Percentiles rank a stretch among this genome's conserved stretches.
These are phyloP conservation scores for Arthroderma sp. DNA, from an alignment of 2,329 filamentous ascomycete genomes.

Conservation along the genomic window DNA sequence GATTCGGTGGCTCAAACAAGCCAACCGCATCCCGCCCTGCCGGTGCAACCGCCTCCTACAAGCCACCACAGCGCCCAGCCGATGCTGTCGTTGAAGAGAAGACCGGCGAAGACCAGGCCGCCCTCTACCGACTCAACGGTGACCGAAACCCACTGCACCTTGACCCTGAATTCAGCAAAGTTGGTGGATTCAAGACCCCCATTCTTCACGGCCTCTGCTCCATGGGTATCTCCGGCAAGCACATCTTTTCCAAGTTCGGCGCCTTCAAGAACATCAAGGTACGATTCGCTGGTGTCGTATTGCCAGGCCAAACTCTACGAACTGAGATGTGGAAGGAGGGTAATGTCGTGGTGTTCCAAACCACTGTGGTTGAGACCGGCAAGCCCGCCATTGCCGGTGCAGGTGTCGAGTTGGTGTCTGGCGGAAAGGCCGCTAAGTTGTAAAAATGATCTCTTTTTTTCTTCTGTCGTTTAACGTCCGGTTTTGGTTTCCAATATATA, in stretches of 20 bases:
- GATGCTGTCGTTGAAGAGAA: slow-evolving; percentile 74
- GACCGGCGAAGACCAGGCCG: slow-evolving; percentile 83
- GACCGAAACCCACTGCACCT: slow-evolving; percentile 96
- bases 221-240: slow-evolving; percentile 84
- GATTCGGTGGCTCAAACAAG: slow-evolving; percentile 75
- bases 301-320: slow-evolving; percentile 77
- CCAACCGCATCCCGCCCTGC: slow-evolving; percentile 55
- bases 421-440: slow-evolving; percentile 8
- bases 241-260: slow-evolving; percentile 73
- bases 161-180: slow-evolving; percentile 84
- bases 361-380: slow-evolving; percentile 81
- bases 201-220: slow-evolving; percentile 96
- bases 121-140: slow-evolving; percentile 81
- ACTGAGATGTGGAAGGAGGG: slow-evolving; percentile 94
- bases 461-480: not conserved
- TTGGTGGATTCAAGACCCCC: slow-evolving; percentile 85
- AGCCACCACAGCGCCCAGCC: slow-evolving; percentile 60
- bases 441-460: slow-evolving; percentile 2
- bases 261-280: slow-evolving; percentile 85
- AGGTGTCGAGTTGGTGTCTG: slow-evolving; percentile 51
- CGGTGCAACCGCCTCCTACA: slow-evolving; percentile 64
- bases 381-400: slow-evolving; percentile 75
- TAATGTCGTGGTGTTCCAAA: slow-evolving; percentile 67
- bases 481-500: not conserved
- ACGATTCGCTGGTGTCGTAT: slow-evolving; percentile 70